Conservation (phyloP, 305 asterid species). For the Fraxinus paxiana region DNA sequence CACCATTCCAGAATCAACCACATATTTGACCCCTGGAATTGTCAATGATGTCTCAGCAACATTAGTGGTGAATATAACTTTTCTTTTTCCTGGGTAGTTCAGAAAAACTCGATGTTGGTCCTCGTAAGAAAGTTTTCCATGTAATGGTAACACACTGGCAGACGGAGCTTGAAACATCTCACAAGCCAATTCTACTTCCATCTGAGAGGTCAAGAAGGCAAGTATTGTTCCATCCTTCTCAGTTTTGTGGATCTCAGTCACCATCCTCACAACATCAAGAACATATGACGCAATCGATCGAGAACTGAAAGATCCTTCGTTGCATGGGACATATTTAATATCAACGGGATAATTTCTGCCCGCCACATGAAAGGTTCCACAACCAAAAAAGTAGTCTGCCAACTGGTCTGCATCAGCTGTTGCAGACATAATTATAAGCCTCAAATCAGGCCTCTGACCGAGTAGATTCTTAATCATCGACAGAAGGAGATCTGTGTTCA, state of each 20-base stretch:
- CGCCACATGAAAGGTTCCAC: slow-evolving; percentile 56
- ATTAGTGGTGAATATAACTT: slow-evolving; percentile 77
- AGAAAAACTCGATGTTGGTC: slow-evolving; percentile 69
- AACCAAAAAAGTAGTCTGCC: slow-evolving; percentile 62
- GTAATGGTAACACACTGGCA: slow-evolving; percentile 67
- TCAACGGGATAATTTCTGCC: slow-evolving; percentile 87
- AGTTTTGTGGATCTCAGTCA: slow-evolving; percentile 45
- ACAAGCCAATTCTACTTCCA: slow-evolving; percentile 93
- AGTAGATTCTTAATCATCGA: slow-evolving; percentile 71
- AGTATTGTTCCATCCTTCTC: slow-evolving; percentile 75
- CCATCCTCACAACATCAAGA: slow-evolving; percentile 61
- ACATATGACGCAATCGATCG: slow-evolving; percentile 58
- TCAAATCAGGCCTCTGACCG: slow-evolving; percentile 54
- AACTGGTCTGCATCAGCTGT: slow-evolving; percentile 84
- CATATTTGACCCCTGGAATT: slow-evolving; percentile 84
- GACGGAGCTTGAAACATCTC: slow-evolving; percentile 54
- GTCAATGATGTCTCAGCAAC: slow-evolving; percentile 94
- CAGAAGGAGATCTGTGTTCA: slow-evolving; percentile 85
- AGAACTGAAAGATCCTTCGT: slow-evolving; percentile 35
- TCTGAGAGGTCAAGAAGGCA: slow-evolving; percentile 92
- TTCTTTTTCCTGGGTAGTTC: slow-evolving; percentile 63
- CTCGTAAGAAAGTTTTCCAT: slow-evolving; percentile 77
- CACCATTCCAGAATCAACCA: slow-evolving; percentile 85
- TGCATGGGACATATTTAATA: slow-evolving; percentile 56
- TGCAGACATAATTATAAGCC: slow-evolving; percentile 92